phyloP scores from a whole-genome alignment of 768 basidiomycete species.

The Leccinum boreale region DNA sequence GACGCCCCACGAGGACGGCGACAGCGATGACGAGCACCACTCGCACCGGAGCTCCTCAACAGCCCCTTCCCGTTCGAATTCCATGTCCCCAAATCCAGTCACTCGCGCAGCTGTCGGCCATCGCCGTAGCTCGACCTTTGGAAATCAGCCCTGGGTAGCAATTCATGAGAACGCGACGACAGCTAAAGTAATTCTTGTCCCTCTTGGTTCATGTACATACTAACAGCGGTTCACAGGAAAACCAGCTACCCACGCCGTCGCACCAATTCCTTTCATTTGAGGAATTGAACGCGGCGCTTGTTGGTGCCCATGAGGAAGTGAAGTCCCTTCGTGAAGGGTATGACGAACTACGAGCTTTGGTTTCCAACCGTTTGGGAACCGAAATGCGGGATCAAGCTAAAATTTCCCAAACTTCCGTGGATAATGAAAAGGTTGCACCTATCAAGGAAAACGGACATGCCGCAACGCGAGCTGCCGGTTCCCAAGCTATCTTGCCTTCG shows the following conservation, averaged over 20 bases:
- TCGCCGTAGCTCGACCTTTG: constrained; percentile 24
- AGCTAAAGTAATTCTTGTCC: constrained; percentile 8
- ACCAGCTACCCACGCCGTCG: not conserved
- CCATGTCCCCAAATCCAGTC: constrained; percentile 14
- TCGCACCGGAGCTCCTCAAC: constrained; percentile 9
- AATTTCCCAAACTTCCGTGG: not conserved
- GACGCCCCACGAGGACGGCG: constrained; percentile 2
- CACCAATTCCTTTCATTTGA: constrained; percentile 22
- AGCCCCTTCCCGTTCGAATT: constrained; percentile 9
- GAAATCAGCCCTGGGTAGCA: constrained; percentile 13
- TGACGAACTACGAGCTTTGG: constrained; percentile 19
- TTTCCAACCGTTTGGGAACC: constrained; percentile 14
- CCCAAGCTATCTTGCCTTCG: not conserved
- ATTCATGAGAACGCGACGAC: constrained; percentile 5
- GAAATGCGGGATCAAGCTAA: not conserved
- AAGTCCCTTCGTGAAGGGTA: constrained; percentile 23
- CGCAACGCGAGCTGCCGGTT: not conserved
- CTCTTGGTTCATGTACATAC: not conserved
- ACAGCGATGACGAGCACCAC: constrained; percentile 18
- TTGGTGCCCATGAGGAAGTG: constrained; percentile 24
- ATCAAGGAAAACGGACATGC: not conserved
- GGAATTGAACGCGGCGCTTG: constrained; percentile 24
- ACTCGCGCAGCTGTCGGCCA: constrained; percentile 6
- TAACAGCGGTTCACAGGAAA: constrained; percentile 12
- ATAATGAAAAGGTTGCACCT: not conserved